Percentiles rank a stretch among this genome's conserved stretches.
These are phyloP conservation scores for Pythium angustatum DNA, from an alignment of 352 stramenopile genomes.

Conservation along the genomic window DNA sequence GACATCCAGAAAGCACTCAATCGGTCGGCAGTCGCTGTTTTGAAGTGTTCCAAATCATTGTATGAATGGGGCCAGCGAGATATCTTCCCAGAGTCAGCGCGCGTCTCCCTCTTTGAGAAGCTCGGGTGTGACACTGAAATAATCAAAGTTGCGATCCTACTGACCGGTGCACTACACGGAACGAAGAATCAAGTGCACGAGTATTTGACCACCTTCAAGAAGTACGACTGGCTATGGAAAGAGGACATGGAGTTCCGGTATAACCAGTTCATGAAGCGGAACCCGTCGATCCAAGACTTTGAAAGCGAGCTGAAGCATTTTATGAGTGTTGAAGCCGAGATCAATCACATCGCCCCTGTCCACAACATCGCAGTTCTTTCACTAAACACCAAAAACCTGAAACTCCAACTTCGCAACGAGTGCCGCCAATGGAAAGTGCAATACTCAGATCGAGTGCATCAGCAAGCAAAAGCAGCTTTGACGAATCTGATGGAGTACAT, in stretches of 20 bases:
- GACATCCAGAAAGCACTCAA: constrained; percentile 89
- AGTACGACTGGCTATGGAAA: constrained; percentile 98
- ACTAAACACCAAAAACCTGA: constrained; percentile 97
- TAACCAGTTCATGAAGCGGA: constrained; percentile 92
- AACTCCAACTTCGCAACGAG: constrained; percentile 95
- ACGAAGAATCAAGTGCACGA: constrained; percentile 89
- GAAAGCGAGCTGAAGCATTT: constrained; percentile 94
- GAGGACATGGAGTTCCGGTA: constrained; percentile 96
- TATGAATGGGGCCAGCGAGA: constrained; percentile 81
- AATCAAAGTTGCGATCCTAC: constrained; percentile 85
- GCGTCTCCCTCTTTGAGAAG: constrained; percentile 77
- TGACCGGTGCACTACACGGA: constrained; percentile 80
- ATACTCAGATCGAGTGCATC: constrained; percentile 83
- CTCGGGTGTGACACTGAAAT: constrained; percentile 88
- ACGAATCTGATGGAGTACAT: constrained; percentile 98
- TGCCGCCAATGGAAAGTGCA: constrained; percentile 96
- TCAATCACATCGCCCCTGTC: constrained; percentile 78
- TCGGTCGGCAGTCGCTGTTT: constrained; percentile 67
- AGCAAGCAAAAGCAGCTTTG: constrained; percentile 94
- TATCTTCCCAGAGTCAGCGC: constrained; percentile 46
- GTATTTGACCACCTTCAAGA: constrained; percentile 94
- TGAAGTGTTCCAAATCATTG: constrained; percentile 81
- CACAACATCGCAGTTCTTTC: constrained; percentile 97
- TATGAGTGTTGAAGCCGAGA: constrained; percentile 95
- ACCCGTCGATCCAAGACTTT: constrained; percentile 87